Percentiles rank a stretch among this genome's conserved stretches.
Conservation (phyloP, 345 rosid species). For the Populus pruinosa region DNA sequence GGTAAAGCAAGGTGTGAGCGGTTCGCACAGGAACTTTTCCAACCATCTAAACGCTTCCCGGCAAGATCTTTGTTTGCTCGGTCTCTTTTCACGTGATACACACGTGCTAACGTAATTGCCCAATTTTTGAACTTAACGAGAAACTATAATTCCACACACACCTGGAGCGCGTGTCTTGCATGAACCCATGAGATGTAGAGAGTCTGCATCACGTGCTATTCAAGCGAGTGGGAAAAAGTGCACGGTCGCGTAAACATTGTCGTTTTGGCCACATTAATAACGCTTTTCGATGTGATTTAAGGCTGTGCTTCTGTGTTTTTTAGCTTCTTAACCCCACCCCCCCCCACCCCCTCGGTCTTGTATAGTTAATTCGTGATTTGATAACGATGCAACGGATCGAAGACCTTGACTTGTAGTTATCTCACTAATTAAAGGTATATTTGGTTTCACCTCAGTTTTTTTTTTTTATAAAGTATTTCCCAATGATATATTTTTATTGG, state of each 20-base stretch:
- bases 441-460: too few relatives aligned
- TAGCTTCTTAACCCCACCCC: neutral
- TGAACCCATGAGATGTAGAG: neutral
- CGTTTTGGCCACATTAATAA: constrained; percentile 10
- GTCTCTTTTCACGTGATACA: constrained; percentile 18
- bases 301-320: neutral
- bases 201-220: neutral
- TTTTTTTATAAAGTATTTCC: too few relatives aligned
- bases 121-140: neutral
- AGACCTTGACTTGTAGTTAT: too few relatives aligned
- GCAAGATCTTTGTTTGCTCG: constrained; percentile 22
- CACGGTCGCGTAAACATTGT: neutral
- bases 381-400: too few relatives aligned
- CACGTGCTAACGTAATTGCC: constrained; percentile 13
- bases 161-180: neutral
- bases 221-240: neutral
- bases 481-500: too few relatives aligned
- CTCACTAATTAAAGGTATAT: too few relatives aligned
- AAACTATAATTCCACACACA: neutral
- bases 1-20: neutral
- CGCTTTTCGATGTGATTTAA: constrained; percentile 8
- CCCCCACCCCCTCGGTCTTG: neutral
- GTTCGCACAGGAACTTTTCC: neutral
- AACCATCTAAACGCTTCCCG: neutral
- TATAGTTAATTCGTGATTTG: too few relatives aligned